Conservation (phyloP, 495 filamentous ascomycete genomes). For the Lichina pygmaea region DNA sequence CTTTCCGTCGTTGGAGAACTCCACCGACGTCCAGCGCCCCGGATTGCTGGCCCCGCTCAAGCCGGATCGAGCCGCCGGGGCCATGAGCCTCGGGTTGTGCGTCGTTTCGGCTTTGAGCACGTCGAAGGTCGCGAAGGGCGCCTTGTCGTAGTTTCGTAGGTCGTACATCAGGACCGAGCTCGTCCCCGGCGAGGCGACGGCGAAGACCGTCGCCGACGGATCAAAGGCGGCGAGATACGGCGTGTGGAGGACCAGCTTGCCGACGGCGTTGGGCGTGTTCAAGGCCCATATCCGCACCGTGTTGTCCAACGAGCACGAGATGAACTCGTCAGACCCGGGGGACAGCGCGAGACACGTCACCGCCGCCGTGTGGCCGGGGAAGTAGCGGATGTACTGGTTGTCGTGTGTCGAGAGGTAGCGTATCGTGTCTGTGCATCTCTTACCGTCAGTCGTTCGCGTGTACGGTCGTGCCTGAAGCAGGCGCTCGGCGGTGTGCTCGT, state of each 20-base stretch:
- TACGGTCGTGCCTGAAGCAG: neutral
- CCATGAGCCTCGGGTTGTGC: slow-evolving; percentile 16
- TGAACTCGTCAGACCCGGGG: slow-evolving; percentile 59
- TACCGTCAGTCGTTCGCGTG: neutral
- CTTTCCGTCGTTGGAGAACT: slow-evolving; percentile 90
- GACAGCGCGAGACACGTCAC: slow-evolving; percentile 59
- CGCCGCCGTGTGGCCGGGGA: slow-evolving; percentile 55
- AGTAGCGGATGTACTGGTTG: slow-evolving; percentile 85
- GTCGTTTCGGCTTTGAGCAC: slow-evolving; percentile 29
- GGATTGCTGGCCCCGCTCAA: neutral
- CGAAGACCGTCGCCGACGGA: slow-evolving; percentile 68
- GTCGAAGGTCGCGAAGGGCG: slow-evolving; percentile 71
- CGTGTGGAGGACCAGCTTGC: slow-evolving; percentile 43
- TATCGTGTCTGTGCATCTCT: slow-evolving; percentile 33
- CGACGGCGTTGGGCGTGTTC: slow-evolving; percentile 41
- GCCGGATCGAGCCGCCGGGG: slow-evolving; percentile 13
- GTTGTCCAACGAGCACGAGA: slow-evolving; percentile 71
- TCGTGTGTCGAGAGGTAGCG: slow-evolving; percentile 84
- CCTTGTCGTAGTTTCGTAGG: slow-evolving; percentile 70
- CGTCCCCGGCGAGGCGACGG: slow-evolving; percentile 56
- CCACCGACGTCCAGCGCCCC: slow-evolving; percentile 46
- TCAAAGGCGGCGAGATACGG: slow-evolving; percentile 75
- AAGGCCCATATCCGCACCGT: slow-evolving; percentile 76
- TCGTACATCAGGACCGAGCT: slow-evolving; percentile 73
- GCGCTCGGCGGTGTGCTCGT: neutral